Conservation (phyloP, 805 yeast species). For the Clavispora fructus region DNA sequence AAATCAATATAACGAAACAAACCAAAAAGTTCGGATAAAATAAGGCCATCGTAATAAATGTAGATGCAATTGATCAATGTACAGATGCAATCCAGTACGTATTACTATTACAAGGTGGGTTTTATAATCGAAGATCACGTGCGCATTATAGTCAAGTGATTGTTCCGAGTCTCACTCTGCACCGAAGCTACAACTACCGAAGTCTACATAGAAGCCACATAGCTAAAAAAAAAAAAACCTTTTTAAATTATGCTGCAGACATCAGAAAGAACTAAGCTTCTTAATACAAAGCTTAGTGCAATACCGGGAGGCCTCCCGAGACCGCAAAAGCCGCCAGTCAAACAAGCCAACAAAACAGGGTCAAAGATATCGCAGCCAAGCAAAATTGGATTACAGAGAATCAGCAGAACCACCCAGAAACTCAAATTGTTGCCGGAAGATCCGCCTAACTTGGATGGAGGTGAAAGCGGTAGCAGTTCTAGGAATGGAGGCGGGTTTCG, state of each 20-base stretch:
- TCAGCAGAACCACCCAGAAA: slow-evolving; percentile 70
- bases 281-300: background rate
- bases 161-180: background rate
- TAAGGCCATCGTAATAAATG: too few species aligned
- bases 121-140: background rate
- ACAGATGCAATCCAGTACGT: too few species aligned
- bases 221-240: background rate
- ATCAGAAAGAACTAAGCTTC: slow-evolving; percentile 3
- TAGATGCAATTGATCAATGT: too few species aligned
- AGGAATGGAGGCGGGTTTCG: slow-evolving; percentile 27
- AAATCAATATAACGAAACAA: too few species aligned
- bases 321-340: background rate
- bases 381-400: slow-evolving; percentile 67
- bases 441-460: slow-evolving; percentile 20
- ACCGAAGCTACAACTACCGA: background rate
- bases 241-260: slow-evolving; percentile 1
- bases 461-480: slow-evolving; percentile 15
- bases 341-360: slow-evolving; percentile 20
- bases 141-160: background rate
- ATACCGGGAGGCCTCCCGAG: background rate
- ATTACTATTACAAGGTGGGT: too few species aligned
- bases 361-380: slow-evolving; percentile 31
- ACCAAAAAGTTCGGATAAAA: too few species aligned
- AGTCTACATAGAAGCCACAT: background rate
- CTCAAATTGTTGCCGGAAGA: slow-evolving; percentile 67